Base-by-base conservation (phyloP, 2,329 filamentous ascomycete species). In the Fusarium continuum region DNA sequence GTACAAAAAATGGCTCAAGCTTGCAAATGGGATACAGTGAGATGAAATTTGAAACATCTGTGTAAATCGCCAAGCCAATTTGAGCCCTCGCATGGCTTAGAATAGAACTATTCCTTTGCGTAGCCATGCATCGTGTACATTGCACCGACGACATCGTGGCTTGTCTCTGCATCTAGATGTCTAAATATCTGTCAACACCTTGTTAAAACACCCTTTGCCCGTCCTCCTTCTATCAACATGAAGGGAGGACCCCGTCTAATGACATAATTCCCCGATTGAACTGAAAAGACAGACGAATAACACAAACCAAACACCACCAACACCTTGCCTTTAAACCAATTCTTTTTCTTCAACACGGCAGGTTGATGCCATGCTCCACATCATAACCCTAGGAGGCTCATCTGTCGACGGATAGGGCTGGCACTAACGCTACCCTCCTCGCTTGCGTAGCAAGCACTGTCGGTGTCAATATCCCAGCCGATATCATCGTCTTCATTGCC, bases 401-500 rank as follows among this genome's bases (percentile, higher is more conserved):
- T 90, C 74, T 92, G 88, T 66, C 89, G 82, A 68, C 88, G 82
- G 65, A 91, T 79, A 6, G 90, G 89, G 70, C 88, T 91, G 11
- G 88, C 86, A 44, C 83, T 83, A 44, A 79, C 85, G 70, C 87
- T 90, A 46, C 86, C 88, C 60, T 92, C 90, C 74, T 93, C 90
- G 70, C 89, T 92, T 29, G 86, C 84, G 72, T 89, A 88, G 72
- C 83, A 88, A 31, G 84, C 87, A 40, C 85, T 88, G 68, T 97
- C 94, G 25, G 95, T 94, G 75, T 98, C 95, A 67, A 99, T 98
- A 73, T 99, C 95, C 88, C 95, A 98, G 59, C 91, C 88, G 6
- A 87, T 77, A 23, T 85, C 83, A 4, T 83, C 83, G 4, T 85
- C 85, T 81, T 89, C 74, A 11, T 77, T 73, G 29, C 74, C 70